phyloP scores from a whole-genome alignment of 2,329 filamentous ascomycete genomes.

The Bipolaris oryzae region DNA sequence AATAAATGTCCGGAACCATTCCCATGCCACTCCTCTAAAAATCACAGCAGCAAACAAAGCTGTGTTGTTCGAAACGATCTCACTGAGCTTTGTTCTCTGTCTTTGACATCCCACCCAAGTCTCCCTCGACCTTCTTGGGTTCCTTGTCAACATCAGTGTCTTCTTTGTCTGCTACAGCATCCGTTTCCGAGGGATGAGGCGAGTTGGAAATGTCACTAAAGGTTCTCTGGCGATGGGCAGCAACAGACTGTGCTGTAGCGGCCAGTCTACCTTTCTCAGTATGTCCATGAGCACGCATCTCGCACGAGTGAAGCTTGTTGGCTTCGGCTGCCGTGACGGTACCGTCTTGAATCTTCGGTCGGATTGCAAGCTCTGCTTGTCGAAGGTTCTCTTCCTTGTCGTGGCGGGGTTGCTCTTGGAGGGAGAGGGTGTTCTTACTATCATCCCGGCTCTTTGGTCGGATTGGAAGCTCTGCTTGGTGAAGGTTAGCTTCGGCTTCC shows the following conservation, averaged over 20 bases:
- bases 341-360: conserved; percentile 40
- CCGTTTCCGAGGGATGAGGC: conserved; percentile 1
- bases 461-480: too few species aligned
- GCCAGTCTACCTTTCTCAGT: conserved; percentile 35
- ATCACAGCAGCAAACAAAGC: neutral
- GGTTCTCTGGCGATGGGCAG: conserved; percentile 15
- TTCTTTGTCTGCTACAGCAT: conserved; percentile 12
- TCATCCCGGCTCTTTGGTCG: neutral
- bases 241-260: conserved; percentile 32
- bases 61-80: neutral
- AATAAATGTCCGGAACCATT: neutral
- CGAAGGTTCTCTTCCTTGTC: conserved; percentile 34
- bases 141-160: conserved; percentile 4
- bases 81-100: neutral
- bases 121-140: neutral
- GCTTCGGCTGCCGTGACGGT: conserved; percentile 44
- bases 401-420: conserved; percentile 35
- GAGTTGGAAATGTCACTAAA: conserved; percentile 23
- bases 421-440: conserved; percentile 17
- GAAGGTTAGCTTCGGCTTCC: conserved; percentile 37
- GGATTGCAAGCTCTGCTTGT: conserved; percentile 33
- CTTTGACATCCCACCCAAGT: neutral
- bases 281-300: conserved; percentile 32
- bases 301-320: conserved; percentile 36
- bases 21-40: neutral